These are phyloP conservation scores for Talaromyces sp. DNA, from an alignment of 2,329 filamentous ascomycete species.

Conservation along the genomic window DNA sequence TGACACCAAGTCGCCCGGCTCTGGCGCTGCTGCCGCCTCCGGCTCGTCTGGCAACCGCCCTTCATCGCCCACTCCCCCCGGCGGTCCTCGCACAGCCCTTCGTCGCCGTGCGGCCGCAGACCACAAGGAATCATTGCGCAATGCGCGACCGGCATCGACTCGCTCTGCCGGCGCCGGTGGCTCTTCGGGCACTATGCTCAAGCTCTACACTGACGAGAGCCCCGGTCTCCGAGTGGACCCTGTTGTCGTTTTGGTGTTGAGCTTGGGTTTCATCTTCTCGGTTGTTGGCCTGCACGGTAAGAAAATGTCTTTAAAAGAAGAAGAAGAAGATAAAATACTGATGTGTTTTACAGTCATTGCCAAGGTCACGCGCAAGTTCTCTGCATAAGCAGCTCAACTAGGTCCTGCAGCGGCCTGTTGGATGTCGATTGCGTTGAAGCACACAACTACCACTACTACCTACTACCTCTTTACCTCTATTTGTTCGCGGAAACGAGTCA, in stretches of 20 bases:
- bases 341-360: slow-evolving; percentile 66
- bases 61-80: slow-evolving; percentile 82
- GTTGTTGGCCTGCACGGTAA: slow-evolving; percentile 95
- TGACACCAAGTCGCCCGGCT: slow-evolving; percentile 33
- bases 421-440: neutral
- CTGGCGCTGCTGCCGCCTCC: slow-evolving; percentile 46
- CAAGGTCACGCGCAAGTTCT: slow-evolving; percentile 88
- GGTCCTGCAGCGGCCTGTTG: neutral
- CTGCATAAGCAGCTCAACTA: slow-evolving; percentile 38
- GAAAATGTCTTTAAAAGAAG: slow-evolving; percentile 24
- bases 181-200: slow-evolving; percentile 97
- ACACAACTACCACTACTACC: neutral
- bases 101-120: slow-evolving; percentile 92
- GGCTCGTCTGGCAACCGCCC: slow-evolving; percentile 71
- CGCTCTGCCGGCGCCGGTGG: slow-evolving; percentile 90
- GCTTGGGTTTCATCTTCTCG: slow-evolving; percentile 97
- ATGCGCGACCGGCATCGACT: slow-evolving; percentile 87
- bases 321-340: slow-evolving; percentile 9
- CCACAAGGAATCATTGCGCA: slow-evolving; percentile 94
- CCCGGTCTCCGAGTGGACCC: slow-evolving; percentile 97
- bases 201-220: slow-evolving; percentile 97
- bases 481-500: neutral
- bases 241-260: slow-evolving; percentile 92
- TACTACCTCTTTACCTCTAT: neutral
- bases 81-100: slow-evolving; percentile 91